Conservation (phyloP, 192 early-diverging fungal species). For the Rhizoclosmatium globosum region DNA sequence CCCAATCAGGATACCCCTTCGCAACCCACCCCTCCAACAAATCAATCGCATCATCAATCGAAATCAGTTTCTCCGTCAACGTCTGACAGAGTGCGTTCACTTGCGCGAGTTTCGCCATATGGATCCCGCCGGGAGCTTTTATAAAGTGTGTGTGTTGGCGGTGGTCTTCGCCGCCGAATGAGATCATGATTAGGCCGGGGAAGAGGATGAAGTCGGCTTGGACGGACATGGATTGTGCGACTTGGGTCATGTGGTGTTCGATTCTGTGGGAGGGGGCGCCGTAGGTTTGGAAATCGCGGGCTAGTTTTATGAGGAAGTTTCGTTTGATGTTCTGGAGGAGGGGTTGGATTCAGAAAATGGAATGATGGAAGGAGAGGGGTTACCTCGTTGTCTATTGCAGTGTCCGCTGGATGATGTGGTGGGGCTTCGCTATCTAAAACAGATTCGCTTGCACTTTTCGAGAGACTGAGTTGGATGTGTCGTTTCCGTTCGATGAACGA, state of each 20-base stretch:
- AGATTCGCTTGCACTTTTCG: neutral
- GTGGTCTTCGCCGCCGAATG: slow-evolving; percentile 36
- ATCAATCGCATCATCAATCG: slow-evolving; percentile 45
- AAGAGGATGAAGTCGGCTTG: slow-evolving; percentile 47
- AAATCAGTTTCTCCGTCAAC: slow-evolving; percentile 31
- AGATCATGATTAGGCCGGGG: slow-evolving; percentile 50
- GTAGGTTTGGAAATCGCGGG: slow-evolving; percentile 46
- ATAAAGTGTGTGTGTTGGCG: slow-evolving; percentile 46
- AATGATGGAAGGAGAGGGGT: neutral
- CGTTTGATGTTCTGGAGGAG: slow-evolving; percentile 35
- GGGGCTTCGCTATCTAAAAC: neutral
- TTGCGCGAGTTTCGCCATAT: slow-evolving; percentile 51
- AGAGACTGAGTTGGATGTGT: neutral
- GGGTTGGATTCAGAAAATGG: neutral
- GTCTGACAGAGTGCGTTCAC: slow-evolving; percentile 55
- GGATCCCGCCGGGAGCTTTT: slow-evolving; percentile 40
- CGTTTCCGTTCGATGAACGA: neutral
- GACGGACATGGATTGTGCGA: slow-evolving; percentile 50
- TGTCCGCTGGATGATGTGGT: too few relatives aligned
- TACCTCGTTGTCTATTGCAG: neutral
- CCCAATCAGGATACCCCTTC: slow-evolving; percentile 25
- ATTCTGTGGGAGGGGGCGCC: slow-evolving; percentile 57
- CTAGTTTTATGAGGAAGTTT: slow-evolving; percentile 54
- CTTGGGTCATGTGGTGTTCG: slow-evolving; percentile 47
- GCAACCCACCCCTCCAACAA: slow-evolving; percentile 32